A percentile compares a stretch with the other conserved stretches of the same genome.
phyloP scores from a whole-genome alignment of 495 filamentous ascomycete genomes.

The Neurospora intermedia region DNA sequence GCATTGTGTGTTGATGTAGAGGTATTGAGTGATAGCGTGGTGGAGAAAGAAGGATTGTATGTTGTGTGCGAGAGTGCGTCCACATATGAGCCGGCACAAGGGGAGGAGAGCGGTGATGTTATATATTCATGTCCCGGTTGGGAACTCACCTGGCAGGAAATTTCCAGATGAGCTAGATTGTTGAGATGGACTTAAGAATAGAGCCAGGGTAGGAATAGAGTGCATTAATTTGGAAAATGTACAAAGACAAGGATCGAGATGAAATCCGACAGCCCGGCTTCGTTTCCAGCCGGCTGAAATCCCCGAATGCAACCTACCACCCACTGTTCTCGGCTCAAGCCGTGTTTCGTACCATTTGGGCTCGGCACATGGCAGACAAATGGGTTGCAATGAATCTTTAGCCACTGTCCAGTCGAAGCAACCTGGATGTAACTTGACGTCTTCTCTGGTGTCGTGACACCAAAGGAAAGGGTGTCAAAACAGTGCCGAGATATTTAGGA shows the following conservation, averaged over 20 bases:
- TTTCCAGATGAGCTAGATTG: too few relatives aligned
- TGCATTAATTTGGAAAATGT: background rate
- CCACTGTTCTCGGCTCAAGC: background rate
- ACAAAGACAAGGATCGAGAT: background rate
- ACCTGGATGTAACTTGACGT: background rate
- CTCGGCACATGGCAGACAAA: background rate
- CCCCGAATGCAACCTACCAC: background rate
- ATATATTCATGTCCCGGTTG: too few relatives aligned
- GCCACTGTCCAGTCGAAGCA: background rate
- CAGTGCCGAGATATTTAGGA: background rate
- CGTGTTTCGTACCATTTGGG: background rate
- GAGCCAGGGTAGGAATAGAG: background rate
- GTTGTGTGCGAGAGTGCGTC: too few relatives aligned
- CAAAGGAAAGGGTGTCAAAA: background rate
- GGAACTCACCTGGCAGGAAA: too few relatives aligned
- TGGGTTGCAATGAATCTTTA: background rate
- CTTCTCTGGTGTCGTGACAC: background rate
- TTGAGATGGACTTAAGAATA: too few relatives aligned
- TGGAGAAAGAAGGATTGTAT: too few relatives aligned
- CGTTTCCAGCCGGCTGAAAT: background rate
- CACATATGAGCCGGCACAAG: too few relatives aligned
- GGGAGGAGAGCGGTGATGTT: too few relatives aligned
- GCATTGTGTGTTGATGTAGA: too few relatives aligned
- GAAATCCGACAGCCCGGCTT: background rate
- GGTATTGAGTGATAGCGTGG: too few relatives aligned